Conservation (phyloP, 2,329 filamentous ascomycete species). For the Fusarium sp. region DNA sequence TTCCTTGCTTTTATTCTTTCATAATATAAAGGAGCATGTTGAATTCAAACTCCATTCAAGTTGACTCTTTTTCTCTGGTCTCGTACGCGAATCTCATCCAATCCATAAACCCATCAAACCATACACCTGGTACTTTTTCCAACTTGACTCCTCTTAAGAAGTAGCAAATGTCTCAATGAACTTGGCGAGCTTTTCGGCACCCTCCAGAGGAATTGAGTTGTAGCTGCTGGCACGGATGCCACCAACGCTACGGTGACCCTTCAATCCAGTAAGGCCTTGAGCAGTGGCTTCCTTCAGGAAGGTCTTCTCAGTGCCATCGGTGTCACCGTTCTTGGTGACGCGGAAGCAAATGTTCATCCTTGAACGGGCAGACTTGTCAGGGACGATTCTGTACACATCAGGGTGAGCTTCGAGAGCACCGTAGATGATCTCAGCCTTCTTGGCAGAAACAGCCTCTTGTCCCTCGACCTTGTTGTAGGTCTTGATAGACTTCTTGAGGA, state of each 20-base stretch:
- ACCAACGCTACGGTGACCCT: constrained; percentile 83
- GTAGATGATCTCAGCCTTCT: constrained; percentile 84
- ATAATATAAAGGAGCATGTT: constrained; percentile 34
- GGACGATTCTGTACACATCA: constrained; percentile 79
- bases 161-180: constrained; percentile 69
- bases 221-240: constrained; percentile 86
- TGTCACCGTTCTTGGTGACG: constrained; percentile 67
- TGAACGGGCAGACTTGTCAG: constrained; percentile 78
- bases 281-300: constrained; percentile 81
- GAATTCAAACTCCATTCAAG: constrained; percentile 32
- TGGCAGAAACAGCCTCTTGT: constrained; percentile 77
- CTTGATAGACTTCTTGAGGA: constrained; percentile 79
- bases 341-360: constrained; percentile 97
- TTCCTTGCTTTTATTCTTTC: neutral
- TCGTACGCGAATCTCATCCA: neutral
- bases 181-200: constrained; percentile 72
- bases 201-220: constrained; percentile 79
- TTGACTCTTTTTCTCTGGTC: constrained; percentile 11
- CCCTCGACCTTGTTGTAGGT: constrained; percentile 77
- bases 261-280: constrained; percentile 79
- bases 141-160: neutral
- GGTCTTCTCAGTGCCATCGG: constrained; percentile 77
- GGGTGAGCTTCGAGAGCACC: constrained; percentile 77
- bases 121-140: neutral
- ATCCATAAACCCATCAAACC: constrained; percentile 3